Conservation (phyloP, 148 eudicot genomes). For the Cornus kousa region DNA sequence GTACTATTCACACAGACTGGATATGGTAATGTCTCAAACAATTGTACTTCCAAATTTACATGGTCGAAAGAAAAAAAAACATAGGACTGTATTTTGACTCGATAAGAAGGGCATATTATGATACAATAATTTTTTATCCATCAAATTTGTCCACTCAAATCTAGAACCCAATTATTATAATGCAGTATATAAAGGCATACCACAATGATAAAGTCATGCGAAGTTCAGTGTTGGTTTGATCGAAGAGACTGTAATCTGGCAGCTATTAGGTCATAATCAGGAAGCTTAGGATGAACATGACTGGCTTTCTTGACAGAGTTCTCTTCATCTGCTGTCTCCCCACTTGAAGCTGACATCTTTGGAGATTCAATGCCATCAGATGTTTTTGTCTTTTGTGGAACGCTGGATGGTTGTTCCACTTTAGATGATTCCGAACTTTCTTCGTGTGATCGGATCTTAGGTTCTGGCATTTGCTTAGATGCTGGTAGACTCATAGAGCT, state of each 20-base stretch:
- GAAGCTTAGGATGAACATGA: slow-evolving; percentile 98
- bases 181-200: too few species aligned
- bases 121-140: neutral
- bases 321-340: slow-evolving; percentile 37
- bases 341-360: slow-evolving; percentile 20
- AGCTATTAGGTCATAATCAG: slow-evolving; percentile 69
- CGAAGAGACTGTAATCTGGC: slow-evolving; percentile 57
- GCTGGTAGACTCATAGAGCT: slow-evolving; percentile 20
- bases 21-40: too few species aligned
- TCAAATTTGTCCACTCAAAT: neutral
- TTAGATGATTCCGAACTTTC: slow-evolving; percentile 21
- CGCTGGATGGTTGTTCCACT: slow-evolving; percentile 27
- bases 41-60: neutral
- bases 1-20: too few species aligned
- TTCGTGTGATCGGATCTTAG: slow-evolving; percentile 21
- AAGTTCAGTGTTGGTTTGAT: slow-evolving; percentile 35
- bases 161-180: neutral
- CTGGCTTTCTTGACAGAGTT: slow-evolving; percentile 52
- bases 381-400: slow-evolving; percentile 11
- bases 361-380: slow-evolving; percentile 20
- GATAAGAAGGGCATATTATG: too few species aligned
- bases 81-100: too few species aligned
- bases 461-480: slow-evolving; percentile 21
- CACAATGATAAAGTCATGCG: neutral
- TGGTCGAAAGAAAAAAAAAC: too few species aligned